Conservation (phyloP, 2,329 filamentous ascomycete genomes). For the Microthyrium microscopicum region DNA sequence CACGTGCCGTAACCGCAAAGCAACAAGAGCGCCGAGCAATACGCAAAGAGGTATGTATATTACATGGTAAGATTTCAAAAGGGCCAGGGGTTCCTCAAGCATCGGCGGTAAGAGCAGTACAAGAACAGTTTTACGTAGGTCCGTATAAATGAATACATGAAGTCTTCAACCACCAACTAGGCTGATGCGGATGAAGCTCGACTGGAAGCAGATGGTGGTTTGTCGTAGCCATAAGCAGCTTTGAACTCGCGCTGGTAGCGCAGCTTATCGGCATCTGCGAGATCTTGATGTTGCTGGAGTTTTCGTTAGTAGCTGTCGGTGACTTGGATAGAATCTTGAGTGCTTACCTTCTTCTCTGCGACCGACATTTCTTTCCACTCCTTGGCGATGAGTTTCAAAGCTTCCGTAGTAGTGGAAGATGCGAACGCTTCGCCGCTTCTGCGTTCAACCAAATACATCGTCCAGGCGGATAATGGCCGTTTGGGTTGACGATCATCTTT, state of each 20-base stretch:
- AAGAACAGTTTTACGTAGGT: too few relatives aligned
- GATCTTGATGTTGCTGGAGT: constrained; percentile 6
- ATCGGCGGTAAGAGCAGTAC: too few relatives aligned
- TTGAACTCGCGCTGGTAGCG: constrained; percentile 8
- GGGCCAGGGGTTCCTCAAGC: too few relatives aligned
- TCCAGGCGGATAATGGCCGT: constrained; percentile 21
- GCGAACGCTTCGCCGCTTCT: constrained; percentile 32
- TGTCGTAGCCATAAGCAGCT: constrained; percentile 7
- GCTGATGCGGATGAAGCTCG: background rate
- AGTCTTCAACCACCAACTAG: too few relatives aligned
- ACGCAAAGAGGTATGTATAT: too few relatives aligned
- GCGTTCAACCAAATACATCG: constrained; percentile 30
- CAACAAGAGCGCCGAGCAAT: too few relatives aligned
- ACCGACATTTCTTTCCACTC: constrained; percentile 33
- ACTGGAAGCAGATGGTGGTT: background rate
- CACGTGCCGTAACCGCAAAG: too few relatives aligned
- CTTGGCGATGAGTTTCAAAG: constrained; percentile 20
- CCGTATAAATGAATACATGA: too few relatives aligned
- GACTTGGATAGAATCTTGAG: background rate
- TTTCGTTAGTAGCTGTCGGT: background rate
- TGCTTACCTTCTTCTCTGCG: constrained; percentile 31
- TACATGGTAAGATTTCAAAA: too few relatives aligned
- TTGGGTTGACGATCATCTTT: constrained; percentile 39
- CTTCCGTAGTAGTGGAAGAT: constrained; percentile 25
- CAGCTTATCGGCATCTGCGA: constrained; percentile 1